Percentiles rank a stretch among this genome's conserved stretches.
These are phyloP conservation scores for Botrytis deweyae DNA, from an alignment of 2,329 filamentous ascomycete genomes.

Conservation along the genomic window DNA sequence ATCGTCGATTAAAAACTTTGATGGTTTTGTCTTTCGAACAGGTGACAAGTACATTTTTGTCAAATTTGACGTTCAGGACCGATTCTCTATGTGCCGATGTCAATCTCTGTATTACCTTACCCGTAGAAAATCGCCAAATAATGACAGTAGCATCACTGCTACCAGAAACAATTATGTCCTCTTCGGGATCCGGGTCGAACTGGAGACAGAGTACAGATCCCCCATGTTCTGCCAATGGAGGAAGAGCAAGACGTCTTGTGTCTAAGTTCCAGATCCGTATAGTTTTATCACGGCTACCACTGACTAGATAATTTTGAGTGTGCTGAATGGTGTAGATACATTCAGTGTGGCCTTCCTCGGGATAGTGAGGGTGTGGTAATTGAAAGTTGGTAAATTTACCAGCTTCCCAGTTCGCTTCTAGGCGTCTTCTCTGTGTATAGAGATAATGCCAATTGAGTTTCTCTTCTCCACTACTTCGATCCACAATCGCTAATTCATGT, in stretches of 20 bases:
- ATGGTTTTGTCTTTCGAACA: constrained; percentile 97
- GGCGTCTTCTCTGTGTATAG: constrained; percentile 78
- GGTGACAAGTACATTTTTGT: constrained; percentile 86
- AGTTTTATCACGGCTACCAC: constrained; percentile 84
- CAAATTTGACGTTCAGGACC: constrained; percentile 89
- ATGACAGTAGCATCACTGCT: constrained; percentile 91
- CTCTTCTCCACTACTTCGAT: constrained; percentile 52
- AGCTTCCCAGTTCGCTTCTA: constrained; percentile 90
- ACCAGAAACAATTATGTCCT: constrained; percentile 92
- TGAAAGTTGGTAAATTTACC: constrained; percentile 85
- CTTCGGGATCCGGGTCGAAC: constrained; percentile 82
- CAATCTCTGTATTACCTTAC: constrained; percentile 75
- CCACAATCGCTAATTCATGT: constrained; percentile 45
- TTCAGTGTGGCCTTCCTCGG: constrained; percentile 81
- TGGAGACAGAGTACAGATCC: constrained; percentile 93
- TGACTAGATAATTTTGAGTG: constrained; percentile 80
- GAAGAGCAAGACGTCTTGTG: constrained; percentile 71
- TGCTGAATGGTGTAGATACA: constrained; percentile 97
- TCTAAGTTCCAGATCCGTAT: constrained; percentile 84
- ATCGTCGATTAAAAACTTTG: constrained; percentile 86
- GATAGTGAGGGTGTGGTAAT: constrained; percentile 78
- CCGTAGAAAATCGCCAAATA: constrained; percentile 90
- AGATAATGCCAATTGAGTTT: constrained; percentile 90
- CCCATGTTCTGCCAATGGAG: constrained; percentile 72
- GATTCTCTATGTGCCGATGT: constrained; percentile 80